These are phyloP conservation scores for Podospora didyma DNA, from an alignment of 495 filamentous ascomycete species.

Conservation along the genomic window DNA sequence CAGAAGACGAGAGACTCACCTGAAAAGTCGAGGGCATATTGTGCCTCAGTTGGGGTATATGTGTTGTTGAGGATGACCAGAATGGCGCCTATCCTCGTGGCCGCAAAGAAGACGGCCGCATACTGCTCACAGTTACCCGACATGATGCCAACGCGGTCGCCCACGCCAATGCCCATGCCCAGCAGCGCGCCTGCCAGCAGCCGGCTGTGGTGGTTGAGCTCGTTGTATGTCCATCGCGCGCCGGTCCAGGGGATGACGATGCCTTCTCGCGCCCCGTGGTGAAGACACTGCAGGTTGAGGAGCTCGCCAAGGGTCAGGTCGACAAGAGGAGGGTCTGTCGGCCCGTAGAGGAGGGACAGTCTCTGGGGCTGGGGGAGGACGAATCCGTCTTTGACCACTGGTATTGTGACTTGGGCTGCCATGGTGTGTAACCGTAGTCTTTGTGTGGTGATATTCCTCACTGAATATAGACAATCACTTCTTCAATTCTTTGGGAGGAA, in stretches of 20 bases:
- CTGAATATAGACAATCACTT: too few relatives aligned
- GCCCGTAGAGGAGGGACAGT: conserved; percentile 55
- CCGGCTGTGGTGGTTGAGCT: conserved; percentile 57
- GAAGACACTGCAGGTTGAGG: conserved; percentile 56
- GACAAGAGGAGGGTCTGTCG: conserved; percentile 55
- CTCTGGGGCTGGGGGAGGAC: conserved; percentile 28
- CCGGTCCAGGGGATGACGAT: conserved; percentile 64
- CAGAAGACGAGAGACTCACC: conserved; percentile 34
- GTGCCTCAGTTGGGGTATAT: conserved; percentile 60
- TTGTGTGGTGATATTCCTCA: too few relatives aligned
- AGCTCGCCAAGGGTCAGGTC: conserved; percentile 60
- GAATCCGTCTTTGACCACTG: conserved; percentile 14
- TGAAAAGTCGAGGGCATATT: conserved; percentile 60
- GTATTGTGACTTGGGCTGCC: conserved; percentile 15
- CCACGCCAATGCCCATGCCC: conserved; percentile 55
- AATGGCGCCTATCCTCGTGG: conserved; percentile 60
- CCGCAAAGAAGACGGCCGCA: conserved; percentile 64
- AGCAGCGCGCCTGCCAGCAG: conserved; percentile 56
- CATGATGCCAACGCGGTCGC: conserved; percentile 66
- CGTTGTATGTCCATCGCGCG: conserved; percentile 61
- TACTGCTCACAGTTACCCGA: conserved; percentile 70
- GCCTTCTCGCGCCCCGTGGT: conserved; percentile 57
- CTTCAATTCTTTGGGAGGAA: too few relatives aligned
- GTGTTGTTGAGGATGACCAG: conserved; percentile 70
- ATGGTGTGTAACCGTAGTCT: conserved; percentile 9